These are phyloP conservation scores for Hirschfeldia incana DNA, from an alignment of 345 rosid genomes.

Conservation along the genomic window DNA sequence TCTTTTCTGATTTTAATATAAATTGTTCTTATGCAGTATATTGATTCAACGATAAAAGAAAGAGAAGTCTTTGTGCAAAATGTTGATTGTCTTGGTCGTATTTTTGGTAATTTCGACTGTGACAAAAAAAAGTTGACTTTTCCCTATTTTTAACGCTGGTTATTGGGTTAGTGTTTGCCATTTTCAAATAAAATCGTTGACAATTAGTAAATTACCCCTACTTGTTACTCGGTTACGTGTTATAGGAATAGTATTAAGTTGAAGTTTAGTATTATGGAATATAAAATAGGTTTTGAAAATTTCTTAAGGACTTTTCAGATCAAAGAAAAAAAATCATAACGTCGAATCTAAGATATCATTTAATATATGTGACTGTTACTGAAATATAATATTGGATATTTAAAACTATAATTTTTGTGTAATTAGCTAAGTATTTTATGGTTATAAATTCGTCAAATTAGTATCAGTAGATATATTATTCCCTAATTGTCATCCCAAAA, in stretches of 20 bases:
- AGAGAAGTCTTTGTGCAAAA: background rate
- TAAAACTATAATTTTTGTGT: background rate
- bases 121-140: constrained; percentile 6
- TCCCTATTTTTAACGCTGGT: background rate
- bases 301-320: background rate
- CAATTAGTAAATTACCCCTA: background rate
- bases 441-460: background rate
- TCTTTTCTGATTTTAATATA: background rate
- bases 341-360: background rate
- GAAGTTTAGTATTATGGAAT: background rate
- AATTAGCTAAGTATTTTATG: background rate
- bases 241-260: background rate
- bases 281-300: background rate
- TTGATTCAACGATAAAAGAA: background rate
- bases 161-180: background rate
- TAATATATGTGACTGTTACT: background rate
- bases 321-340: background rate
- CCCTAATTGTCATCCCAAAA: background rate
- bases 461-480: background rate
- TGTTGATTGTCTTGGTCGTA: background rate
- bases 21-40: background rate
- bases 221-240: background rate
- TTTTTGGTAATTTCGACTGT: background rate
- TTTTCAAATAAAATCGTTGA: background rate
- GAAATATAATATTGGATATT: background rate